A percentile compares a stretch with the other conserved stretches of the same genome.
phyloP scores from a whole-genome alignment of 176 grass and related monocot species.

The Oryza rufipogon region DNA sequence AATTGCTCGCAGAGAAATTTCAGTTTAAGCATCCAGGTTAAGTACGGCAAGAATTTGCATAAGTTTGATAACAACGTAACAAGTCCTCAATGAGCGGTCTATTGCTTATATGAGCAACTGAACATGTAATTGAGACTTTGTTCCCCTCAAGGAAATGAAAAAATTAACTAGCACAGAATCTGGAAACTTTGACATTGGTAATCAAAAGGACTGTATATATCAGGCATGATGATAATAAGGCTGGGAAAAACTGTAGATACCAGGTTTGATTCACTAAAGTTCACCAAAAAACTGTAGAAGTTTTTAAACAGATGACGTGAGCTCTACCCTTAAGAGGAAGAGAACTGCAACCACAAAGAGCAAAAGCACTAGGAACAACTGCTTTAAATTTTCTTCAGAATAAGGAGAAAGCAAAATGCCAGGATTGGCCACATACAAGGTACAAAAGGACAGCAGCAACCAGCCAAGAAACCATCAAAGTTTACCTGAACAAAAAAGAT shows the following conservation, averaged over 20 bases:
- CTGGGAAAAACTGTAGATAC: background rate
- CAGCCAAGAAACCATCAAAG: background rate
- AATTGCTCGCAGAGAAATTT: background rate
- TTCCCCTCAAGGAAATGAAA: background rate
- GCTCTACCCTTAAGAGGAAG: background rate
- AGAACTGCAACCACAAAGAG: background rate
- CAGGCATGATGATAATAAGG: background rate
- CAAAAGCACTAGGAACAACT: too few relatives aligned
- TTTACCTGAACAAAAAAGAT: background rate
- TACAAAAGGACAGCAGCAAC: too few relatives aligned
- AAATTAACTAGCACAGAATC: conserved; percentile 3
- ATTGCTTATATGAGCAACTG: background rate
- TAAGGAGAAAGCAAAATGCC: background rate
- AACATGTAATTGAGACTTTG: background rate
- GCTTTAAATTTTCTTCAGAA: background rate
- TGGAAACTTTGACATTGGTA: background rate
- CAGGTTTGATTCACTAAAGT: background rate
- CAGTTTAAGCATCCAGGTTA: background rate
- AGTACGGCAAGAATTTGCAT: background rate
- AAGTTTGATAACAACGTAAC: too few relatives aligned
- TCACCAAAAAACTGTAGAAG: background rate
- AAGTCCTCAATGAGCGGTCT: too few relatives aligned
- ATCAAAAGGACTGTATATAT: background rate
- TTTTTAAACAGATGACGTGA: background rate
- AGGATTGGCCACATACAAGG: too few relatives aligned